A percentile compares a stretch with the other conserved stretches of the same genome.
These are phyloP conservation scores for Lentinula edodes DNA, from an alignment of 768 basidiomycete species.

Conservation along the genomic window DNA sequence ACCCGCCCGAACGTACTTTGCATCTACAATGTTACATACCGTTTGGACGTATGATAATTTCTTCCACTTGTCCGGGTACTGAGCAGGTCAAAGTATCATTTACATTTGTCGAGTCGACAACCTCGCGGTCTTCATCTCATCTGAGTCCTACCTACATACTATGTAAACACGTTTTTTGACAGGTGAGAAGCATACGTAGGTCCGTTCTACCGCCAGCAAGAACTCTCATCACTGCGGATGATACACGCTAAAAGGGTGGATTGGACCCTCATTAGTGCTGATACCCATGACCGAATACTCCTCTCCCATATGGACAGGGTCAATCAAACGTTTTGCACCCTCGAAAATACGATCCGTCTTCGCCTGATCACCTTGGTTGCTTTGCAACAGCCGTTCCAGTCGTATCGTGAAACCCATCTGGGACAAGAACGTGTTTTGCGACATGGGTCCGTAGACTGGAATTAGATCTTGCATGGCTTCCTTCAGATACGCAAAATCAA, in stretches of 20 bases:
- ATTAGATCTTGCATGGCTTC: conserved; percentile 64
- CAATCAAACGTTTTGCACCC: conserved; percentile 69
- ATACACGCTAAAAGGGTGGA: neutral
- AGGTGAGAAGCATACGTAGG: no score
- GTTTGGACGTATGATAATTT: neutral
- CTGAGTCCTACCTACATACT: no score
- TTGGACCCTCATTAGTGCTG: conserved; percentile 15
- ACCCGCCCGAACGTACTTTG: neutral
- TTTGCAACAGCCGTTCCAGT: conserved; percentile 28
- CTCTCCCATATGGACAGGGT: conserved; percentile 77
- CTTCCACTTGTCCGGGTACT: neutral
- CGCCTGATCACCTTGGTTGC: conserved; percentile 36
- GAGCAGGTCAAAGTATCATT: neutral
- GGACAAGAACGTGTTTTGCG: conserved; percentile 74
- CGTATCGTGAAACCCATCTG: conserved; percentile 71
- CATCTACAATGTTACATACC: neutral
- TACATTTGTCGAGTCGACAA: neutral
- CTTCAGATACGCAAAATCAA: conserved; percentile 86
- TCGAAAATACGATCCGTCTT: conserved; percentile 46
- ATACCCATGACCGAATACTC: conserved; percentile 81
- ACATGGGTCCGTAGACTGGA: conserved; percentile 57
- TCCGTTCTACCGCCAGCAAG: no score
- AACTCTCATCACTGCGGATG: no score
- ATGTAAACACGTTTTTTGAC: no score
- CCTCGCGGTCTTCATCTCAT: no score